phyloP scores from a whole-genome alignment of 2,329 filamentous ascomycete genomes.

The Fusarium staphyleae region DNA sequence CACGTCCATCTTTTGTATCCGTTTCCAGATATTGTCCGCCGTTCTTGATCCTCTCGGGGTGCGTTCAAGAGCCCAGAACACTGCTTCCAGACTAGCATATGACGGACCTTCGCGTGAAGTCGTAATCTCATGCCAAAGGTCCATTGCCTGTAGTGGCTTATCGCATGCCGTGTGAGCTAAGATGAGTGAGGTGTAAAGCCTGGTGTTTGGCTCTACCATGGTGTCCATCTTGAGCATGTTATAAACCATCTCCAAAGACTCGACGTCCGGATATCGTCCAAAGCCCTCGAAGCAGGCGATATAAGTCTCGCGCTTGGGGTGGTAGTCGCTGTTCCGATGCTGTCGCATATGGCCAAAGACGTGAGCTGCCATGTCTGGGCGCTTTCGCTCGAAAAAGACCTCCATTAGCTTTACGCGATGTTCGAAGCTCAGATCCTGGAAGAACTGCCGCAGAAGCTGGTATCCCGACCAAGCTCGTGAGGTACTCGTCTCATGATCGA shows the following conservation, averaged over 20 bases:
- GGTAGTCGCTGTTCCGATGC: slow-evolving; percentile 66
- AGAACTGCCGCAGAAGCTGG: slow-evolving; percentile 70
- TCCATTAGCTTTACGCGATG: slow-evolving; percentile 79
- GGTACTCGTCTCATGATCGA: slow-evolving; percentile 67
- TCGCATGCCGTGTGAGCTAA: slow-evolving; percentile 79
- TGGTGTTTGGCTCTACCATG: slow-evolving; percentile 77
- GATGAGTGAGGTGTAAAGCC: slow-evolving; percentile 85
- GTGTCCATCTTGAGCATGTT: slow-evolving; percentile 95
- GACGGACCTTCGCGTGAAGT: slow-evolving; percentile 84
- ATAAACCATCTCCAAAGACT: slow-evolving; percentile 77
- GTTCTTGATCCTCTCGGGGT: slow-evolving; percentile 63
- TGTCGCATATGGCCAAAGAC: slow-evolving; percentile 96
- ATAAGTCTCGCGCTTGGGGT: slow-evolving; percentile 79
- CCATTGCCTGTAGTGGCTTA: slow-evolving; percentile 70
- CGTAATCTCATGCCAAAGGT: slow-evolving; percentile 87
- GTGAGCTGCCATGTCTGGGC: slow-evolving; percentile 83
- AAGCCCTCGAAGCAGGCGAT: slow-evolving; percentile 79
- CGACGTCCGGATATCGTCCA: slow-evolving; percentile 58
- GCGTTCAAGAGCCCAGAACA: slow-evolving; percentile 79
- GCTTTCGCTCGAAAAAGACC: slow-evolving; percentile 77
- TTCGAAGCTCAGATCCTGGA: slow-evolving; percentile 69
- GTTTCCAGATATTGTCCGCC: slow-evolving; percentile 73
- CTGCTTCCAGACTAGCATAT: slow-evolving; percentile 79
- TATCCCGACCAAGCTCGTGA: slow-evolving; percentile 70
- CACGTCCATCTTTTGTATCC: slow-evolving; percentile 76